Evolutionary conservation across 345 rosid species (phyloP).

Genomic region (Mangifera indica): DNA sequence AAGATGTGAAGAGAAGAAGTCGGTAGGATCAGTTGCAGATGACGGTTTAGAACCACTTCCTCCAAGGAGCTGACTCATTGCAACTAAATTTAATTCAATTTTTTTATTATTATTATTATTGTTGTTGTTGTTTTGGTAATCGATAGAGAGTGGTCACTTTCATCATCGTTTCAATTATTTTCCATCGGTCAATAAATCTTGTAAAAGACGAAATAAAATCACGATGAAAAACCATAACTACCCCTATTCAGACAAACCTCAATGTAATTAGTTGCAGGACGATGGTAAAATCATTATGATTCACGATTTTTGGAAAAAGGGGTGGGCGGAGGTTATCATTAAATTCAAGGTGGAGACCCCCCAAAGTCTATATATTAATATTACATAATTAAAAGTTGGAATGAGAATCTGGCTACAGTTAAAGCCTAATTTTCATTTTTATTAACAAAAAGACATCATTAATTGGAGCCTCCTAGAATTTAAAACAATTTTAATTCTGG

Average conservation of each 20-base stretch:
- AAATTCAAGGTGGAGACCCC: slow-evolving; percentile 14
- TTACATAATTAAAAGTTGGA: slow-evolving; percentile 26
- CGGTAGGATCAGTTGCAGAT: slow-evolving; percentile 26
- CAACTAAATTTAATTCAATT: slow-evolving; percentile 16
- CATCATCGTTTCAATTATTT: slow-evolving; percentile 19
- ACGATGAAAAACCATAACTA: background rate
- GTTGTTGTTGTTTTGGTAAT: slow-evolving; percentile 21
- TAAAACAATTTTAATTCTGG: too few species aligned
- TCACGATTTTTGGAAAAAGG: too few species aligned
- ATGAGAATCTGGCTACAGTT: slow-evolving; percentile 31
- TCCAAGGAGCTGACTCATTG: slow-evolving; percentile 23
- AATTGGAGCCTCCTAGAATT: too few species aligned
- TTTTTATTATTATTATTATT: background rate
- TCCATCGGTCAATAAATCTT: slow-evolving; percentile 2
- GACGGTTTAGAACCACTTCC: slow-evolving; percentile 28
- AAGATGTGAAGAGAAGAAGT: slow-evolving; percentile 27
- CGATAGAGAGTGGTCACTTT: slow-evolving; percentile 22
- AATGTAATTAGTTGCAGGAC: background rate
- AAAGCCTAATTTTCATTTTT: background rate
- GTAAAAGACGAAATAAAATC: slow-evolving; percentile 9
- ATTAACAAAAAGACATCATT: too few species aligned
- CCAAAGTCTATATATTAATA: slow-evolving; percentile 5
- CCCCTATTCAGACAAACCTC: background rate
- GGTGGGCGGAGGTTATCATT: slow-evolving; percentile 13
- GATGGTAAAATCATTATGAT: background rate